Evolutionary conservation across 139 green algal species (phyloP).

Genomic region (Edaphochlamys debaryana): DNA sequence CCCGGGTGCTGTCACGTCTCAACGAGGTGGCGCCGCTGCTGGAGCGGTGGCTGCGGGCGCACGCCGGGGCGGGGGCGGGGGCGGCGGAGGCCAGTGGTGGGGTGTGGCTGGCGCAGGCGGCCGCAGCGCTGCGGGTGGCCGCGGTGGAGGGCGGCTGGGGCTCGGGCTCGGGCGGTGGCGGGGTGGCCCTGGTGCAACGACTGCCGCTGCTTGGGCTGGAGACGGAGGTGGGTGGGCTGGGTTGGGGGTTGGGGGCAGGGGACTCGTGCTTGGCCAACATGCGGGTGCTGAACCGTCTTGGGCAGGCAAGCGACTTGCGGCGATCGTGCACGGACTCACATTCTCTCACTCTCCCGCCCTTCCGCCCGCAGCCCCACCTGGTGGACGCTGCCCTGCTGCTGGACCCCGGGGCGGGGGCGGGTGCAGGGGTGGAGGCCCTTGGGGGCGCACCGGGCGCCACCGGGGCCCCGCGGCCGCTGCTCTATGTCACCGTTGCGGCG

Average conservation of each 20-base stretch:
- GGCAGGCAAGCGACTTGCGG: too few species aligned
- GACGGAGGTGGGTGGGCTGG: neutral
- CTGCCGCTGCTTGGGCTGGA: neutral
- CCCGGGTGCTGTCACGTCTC: neutral
- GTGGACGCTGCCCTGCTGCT: too few species aligned
- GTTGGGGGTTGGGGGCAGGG: neutral
- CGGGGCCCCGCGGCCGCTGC: too few species aligned
- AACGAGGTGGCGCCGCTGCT: conserved; percentile 13
- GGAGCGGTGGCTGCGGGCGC: neutral
- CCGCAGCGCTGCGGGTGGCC: neutral
- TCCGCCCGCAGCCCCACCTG: too few species aligned
- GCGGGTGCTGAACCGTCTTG: too few species aligned
- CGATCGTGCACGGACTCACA: too few species aligned
- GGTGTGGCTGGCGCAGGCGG: neutral
- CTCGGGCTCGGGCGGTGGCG: neutral
- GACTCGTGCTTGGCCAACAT: neutral
- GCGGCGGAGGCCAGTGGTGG: neutral
- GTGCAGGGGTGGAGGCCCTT: too few species aligned
- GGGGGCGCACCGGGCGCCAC: too few species aligned
- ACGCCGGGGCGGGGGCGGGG: neutral
- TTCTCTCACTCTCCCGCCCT: too few species aligned
- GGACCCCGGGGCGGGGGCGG: too few species aligned
- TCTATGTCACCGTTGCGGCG: neutral
- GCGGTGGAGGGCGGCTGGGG: conserved; percentile 12
- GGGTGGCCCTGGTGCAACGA: neutral